Conservation (phyloP, 2,329 filamentous ascomycete species). For the Xylaria sp. region DNA sequence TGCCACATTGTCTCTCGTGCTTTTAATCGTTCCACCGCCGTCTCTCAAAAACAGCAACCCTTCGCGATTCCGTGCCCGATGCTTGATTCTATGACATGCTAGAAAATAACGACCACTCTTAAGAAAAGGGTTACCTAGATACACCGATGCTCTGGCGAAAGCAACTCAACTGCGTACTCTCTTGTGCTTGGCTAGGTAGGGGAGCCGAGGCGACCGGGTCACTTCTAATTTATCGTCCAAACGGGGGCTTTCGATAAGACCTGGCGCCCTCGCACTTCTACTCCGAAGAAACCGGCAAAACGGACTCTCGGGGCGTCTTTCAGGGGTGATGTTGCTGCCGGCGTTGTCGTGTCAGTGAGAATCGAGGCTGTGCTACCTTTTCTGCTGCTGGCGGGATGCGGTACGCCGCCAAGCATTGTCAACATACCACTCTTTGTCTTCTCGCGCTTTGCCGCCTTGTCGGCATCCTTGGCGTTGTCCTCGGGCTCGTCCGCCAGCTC, state of each 20-base stretch:
- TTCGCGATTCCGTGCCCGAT: conserved; percentile 22
- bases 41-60: conserved; percentile 2
- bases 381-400: conserved; percentile 48
- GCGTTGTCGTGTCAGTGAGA: conserved; percentile 56
- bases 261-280: conserved; percentile 81
- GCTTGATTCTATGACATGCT: conserved; percentile 35
- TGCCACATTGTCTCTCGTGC: conserved; percentile 34
- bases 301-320: conserved; percentile 70
- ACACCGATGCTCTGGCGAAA: conserved; percentile 3
- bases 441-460: conserved; percentile 53
- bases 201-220: background rate
- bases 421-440: conserved; percentile 63
- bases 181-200: conserved; percentile 13
- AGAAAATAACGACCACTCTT: conserved; percentile 17
- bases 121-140: background rate
- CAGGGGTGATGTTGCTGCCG: conserved; percentile 50
- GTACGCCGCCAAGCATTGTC: conserved; percentile 48
- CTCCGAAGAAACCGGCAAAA: conserved; percentile 78
- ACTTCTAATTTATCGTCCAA: conserved; percentile 64
- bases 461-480: conserved; percentile 53
- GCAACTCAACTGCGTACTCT: background rate
- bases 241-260: conserved; percentile 81
- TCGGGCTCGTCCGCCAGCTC: conserved; percentile 54
- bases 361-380: conserved; percentile 52
- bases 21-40: conserved; percentile 24